Evolutionary conservation across 129 eudicot species (phyloP).

Genomic region (sunflower (Helianthus annuus)): HanXRQr2.0-SUNRISE NC_035446.2:96111999-96112498

Average conservation of each 20-base stretch:
- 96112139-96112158: neutral
- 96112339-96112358: constrained; percentile 12
- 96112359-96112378: constrained; percentile 15
- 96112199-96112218: constrained; percentile 11
- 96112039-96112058: too few species aligned
- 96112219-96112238: neutral
- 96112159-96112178: neutral
- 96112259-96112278: neutral
- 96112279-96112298: constrained; percentile 3
- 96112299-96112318: neutral
- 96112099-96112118: too few species aligned
- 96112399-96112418: constrained; percentile 21
- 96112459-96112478: constrained; percentile 44
- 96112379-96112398: constrained; percentile 49
- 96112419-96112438: neutral
- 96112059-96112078: too few species aligned
- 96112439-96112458: constrained; percentile 45
- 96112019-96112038: too few species aligned
- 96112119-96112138: neutral
- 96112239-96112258: neutral
- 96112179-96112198: neutral
- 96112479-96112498: constrained; percentile 45
- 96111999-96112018: too few species aligned
- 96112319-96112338: constrained; percentile 13
- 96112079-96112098: too few species aligned